Evolutionary conservation across 73 alveolate species (phyloP).

Genomic region (Paramecium pentaurelia): DNA sequence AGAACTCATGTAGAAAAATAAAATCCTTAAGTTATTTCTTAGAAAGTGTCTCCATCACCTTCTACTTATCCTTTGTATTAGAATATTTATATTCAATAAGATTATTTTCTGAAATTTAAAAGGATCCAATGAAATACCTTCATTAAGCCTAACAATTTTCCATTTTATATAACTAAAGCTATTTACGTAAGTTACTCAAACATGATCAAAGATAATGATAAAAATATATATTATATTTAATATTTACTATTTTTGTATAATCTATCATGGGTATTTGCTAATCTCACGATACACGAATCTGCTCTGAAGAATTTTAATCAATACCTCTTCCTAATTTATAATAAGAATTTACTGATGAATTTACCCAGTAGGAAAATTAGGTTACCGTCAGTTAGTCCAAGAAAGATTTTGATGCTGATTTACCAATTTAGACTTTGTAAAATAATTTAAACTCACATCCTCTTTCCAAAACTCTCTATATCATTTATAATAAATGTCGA

Average conservation of each 20-base stretch:
- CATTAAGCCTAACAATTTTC: background rate
- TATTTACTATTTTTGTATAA: background rate
- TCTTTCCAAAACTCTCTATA: background rate
- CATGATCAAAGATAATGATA: background rate
- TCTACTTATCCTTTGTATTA: background rate
- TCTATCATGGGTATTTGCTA: background rate
- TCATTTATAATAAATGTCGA: slow-evolving; percentile 5
- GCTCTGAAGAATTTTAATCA: slow-evolving; percentile 1
- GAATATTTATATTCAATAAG: background rate
- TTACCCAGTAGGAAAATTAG: background rate
- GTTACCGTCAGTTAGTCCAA: slow-evolving; percentile 9
- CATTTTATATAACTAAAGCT: background rate
- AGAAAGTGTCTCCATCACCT: background rate
- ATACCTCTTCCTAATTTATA: background rate
- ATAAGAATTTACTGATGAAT: background rate
- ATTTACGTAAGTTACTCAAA: background rate
- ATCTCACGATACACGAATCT: background rate
- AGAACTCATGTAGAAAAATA: background rate
- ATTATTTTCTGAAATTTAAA: background rate
- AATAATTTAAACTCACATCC: background rate
- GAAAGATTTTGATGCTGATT: background rate
- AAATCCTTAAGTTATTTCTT: background rate
- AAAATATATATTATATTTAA: background rate
- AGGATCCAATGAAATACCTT: background rate
- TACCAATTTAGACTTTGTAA: background rate